Base-by-base conservation (phyloP, 495 filamentous ascomycete genomes). In the Geoglossum glabrum region DNA sequence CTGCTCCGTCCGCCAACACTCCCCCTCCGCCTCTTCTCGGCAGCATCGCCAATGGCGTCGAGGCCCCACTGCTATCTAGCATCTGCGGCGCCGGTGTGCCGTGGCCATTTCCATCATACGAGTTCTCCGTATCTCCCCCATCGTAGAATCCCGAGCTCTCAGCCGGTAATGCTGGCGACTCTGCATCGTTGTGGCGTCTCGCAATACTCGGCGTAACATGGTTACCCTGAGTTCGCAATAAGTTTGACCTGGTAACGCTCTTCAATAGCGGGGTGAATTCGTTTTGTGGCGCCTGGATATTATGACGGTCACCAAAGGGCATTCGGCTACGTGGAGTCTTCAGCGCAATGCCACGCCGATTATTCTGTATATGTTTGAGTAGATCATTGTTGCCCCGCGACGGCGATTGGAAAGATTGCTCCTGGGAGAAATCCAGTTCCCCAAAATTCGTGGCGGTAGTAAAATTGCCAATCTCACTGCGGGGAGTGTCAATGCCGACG, bases 251-350 rank as follows among this genome's bases (percentile, higher is more conserved):
- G 19, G 87, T 86, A 15, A 88, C 89, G 58, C 85, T 94, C 71
- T 88, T 90, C 66, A 98, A 79, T 57, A 98, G 69, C 0, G 92
- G 92, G 1, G 92, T 98, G 65, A 98, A 98, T 61, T 98, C 93
- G 25, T 57, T 33, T n/a, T 38, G 25, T 25, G 72, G 69, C 13
- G 78, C 75, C 27, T 70, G 83, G 64, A 76, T 72, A 30, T 89
- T 85, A 62, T 75, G 74, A 61, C 77, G 76, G 65, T 84, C 79
- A 50, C 74, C 79, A 43, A 93, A 78, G 56, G 84, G 81, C 33
- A 80, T 71, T 54, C 74, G 72, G 67, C 76, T 70, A 59, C 83
- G 80, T 43, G 86, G 87, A 40, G 88, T 90, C 66, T 76, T 76
- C 66, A 85, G 71, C 65, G 68, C 85, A 58, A 72, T 71, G 26